Percentiles rank a stretch among this genome's conserved stretches.
phyloP scores from a whole-genome alignment of 2,329 filamentous ascomycete species.

The Plectosphaerella sp. region DNA sequence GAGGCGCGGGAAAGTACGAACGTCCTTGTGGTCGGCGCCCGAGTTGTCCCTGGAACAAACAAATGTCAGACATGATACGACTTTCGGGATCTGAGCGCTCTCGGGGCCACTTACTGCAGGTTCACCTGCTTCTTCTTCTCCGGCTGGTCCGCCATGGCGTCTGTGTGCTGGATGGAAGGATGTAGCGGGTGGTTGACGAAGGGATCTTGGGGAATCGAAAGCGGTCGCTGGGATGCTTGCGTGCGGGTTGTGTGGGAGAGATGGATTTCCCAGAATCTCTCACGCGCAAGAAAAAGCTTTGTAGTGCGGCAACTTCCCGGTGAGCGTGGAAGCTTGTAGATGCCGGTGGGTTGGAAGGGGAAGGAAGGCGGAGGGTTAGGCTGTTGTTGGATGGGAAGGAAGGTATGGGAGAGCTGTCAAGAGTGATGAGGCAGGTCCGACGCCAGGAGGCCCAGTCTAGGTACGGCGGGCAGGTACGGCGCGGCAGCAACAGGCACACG shows the following conservation, averaged over 20 bases:
- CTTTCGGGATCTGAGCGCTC: not conserved
- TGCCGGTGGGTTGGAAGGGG: not conserved
- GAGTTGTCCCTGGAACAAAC: conserved; percentile 68
- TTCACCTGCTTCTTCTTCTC: conserved; percentile 81
- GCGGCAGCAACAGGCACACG: conserved; percentile 4
- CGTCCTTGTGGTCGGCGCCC: conserved; percentile 79
- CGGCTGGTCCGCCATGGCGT: conserved; percentile 68
- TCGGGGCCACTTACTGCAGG: conserved; percentile 58
- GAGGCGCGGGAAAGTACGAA: conserved; percentile 39
- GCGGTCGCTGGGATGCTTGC: conserved; percentile 2
- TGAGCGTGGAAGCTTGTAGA: not conserved
- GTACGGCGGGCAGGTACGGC: conserved; percentile 7
- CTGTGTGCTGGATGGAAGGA: conserved; percentile 7
- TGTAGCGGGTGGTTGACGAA: conserved; percentile 5
- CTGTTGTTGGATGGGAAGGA: conserved; percentile 1
- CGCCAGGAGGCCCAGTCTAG: conserved; percentile 5
- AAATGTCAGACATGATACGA: conserved; percentile 26
- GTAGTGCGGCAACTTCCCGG: not conserved
- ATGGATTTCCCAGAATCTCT: not conserved
- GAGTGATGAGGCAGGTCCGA: conserved; percentile 5
- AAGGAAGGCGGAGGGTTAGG: conserved; percentile 4
- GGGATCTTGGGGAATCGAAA: not conserved
- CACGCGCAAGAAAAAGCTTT: not conserved
- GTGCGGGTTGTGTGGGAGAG: conserved; percentile 3
- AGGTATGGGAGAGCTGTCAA: conserved; percentile 7